These are phyloP conservation scores for Saturnispora gosingensis DNA, from an alignment of 805 yeast genomes.

Conservation along the genomic window DNA sequence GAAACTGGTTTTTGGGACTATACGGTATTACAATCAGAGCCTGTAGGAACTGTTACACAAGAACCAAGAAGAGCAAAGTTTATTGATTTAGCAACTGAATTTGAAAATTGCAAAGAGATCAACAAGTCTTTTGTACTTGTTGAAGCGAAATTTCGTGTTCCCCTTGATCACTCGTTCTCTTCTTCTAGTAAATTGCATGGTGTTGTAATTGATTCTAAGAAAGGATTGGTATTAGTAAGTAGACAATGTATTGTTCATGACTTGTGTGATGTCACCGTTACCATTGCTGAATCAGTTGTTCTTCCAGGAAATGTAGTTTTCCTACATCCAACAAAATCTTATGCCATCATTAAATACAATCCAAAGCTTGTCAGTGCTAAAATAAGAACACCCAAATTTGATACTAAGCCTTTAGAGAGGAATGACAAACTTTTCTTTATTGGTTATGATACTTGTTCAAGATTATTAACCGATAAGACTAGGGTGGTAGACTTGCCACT, in stretches of 20 bases:
- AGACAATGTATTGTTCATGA: slow-evolving; percentile 79
- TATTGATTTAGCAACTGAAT: too few species aligned
- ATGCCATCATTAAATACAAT: slow-evolving; percentile 76
- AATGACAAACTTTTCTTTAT: slow-evolving; percentile 70
- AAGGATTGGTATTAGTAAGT: slow-evolving; percentile 73
- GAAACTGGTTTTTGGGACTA: slow-evolving; percentile 49
- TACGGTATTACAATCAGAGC: slow-evolving; percentile 44
- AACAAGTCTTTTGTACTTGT: slow-evolving; percentile 67
- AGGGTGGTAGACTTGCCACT: too few species aligned
- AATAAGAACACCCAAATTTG: slow-evolving; percentile 56
- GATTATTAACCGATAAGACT: too few species aligned
- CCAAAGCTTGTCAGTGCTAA: slow-evolving; percentile 65
- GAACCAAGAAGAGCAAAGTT: too few species aligned
- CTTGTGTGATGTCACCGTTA: slow-evolving; percentile 60
- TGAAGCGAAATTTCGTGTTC: slow-evolving; percentile 51
- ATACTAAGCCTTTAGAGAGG: slow-evolving; percentile 47
- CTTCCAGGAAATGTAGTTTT: slow-evolving; percentile 75
- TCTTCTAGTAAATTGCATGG: slow-evolving; percentile 61
- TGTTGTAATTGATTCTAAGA: slow-evolving; percentile 67
- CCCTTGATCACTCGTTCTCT: slow-evolving; percentile 66
- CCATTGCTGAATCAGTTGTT: slow-evolving; percentile 78
- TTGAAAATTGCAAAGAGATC: slow-evolving; percentile 17
- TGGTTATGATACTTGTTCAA: slow-evolving; percentile 46
- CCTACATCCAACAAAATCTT: slow-evolving; percentile 80
- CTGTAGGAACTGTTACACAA: too few species aligned